Percentiles rank a stretch among this genome's conserved stretches.
These are phyloP conservation scores for Orbilia oligospora DNA, from an alignment of 2,329 filamentous ascomycete species.

Conservation along the genomic window DNA sequence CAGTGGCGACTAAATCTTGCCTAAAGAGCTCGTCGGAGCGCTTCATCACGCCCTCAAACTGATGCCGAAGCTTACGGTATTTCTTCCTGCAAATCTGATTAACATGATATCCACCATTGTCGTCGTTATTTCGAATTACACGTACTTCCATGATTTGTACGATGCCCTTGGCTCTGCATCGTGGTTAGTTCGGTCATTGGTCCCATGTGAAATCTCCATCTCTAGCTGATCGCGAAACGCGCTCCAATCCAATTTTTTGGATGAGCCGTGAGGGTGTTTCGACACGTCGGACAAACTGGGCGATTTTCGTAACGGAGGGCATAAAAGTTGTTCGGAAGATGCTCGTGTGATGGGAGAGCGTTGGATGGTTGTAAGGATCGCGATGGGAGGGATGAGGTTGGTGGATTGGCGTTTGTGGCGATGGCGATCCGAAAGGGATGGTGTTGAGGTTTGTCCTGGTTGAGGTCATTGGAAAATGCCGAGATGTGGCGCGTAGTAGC, in stretches of 20 bases:
- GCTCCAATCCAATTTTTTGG: constrained; percentile 58
- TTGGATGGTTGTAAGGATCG: neutral
- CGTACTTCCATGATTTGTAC: constrained; percentile 67
- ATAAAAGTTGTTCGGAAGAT: neutral
- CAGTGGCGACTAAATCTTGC: constrained; percentile 83
- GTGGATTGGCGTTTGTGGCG: constrained; percentile 30
- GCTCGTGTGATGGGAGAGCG: neutral
- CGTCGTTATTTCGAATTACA: constrained; percentile 48
- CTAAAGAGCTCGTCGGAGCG: constrained; percentile 86
- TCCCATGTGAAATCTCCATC: constrained; percentile 59
- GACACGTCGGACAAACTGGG: constrained; percentile 46
- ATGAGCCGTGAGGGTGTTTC: constrained; percentile 25
- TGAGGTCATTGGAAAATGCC: constrained; percentile 31
- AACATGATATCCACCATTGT: constrained; percentile 69
- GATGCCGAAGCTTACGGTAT: constrained; percentile 89
- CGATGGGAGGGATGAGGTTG: constrained; percentile 16
- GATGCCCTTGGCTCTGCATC: constrained; percentile 64
- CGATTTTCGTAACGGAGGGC: neutral
- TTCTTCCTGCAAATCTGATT: constrained; percentile 79
- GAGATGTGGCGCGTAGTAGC: constrained; percentile 6
- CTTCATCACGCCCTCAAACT: constrained; percentile 82
- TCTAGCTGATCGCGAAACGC: constrained; percentile 61
- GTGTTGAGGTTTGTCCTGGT: constrained; percentile 26
- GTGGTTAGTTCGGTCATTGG: constrained; percentile 60
- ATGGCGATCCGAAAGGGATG: constrained; percentile 34